A percentile compares a stretch with the other conserved stretches of the same genome.
These are phyloP conservation scores for Dichotomopilus funicola DNA, from an alignment of 2,329 filamentous ascomycete species.

Conservation along the genomic window DNA sequence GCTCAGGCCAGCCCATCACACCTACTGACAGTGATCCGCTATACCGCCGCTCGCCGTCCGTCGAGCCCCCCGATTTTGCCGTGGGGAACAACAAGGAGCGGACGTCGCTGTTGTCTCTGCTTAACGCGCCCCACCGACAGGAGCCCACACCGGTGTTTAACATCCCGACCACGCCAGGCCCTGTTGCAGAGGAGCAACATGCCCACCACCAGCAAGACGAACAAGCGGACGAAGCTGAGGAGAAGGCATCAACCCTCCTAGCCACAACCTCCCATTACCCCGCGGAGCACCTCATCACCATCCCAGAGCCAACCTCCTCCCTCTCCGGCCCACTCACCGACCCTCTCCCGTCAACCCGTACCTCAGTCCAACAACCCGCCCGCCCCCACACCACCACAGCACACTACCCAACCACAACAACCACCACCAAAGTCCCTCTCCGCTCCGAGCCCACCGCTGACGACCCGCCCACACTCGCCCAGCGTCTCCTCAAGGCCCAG, in stretches of 20 bases:
- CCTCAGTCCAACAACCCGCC: conserved; percentile 7
- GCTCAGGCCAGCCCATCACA: conserved; percentile 28
- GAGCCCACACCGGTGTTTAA: conserved; percentile 31
- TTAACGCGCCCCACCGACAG: conserved; percentile 47
- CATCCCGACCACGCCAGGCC: conserved; percentile 39
- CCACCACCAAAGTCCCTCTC: conserved; percentile 45
- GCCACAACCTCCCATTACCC: conserved; percentile 2
- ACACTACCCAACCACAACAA: conserved; percentile 35
- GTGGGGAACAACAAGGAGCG: conserved; percentile 43
- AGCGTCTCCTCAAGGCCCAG: conserved; percentile 34
- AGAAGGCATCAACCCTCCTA: not conserved
- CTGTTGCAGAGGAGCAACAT: conserved; percentile 16
- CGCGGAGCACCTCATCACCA: not conserved
- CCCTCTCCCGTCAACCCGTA: not conserved
- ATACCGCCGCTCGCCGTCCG: conserved; percentile 54
- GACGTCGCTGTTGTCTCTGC: conserved; percentile 54
- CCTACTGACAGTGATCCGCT: conserved; percentile 31
- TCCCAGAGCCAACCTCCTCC: not conserved
- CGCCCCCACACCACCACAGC: conserved; percentile 41
- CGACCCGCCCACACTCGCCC: conserved; percentile 34
- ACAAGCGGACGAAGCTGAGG: not conserved
- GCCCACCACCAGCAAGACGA: conserved; percentile 10
- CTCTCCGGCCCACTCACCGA: conserved; percentile 14
- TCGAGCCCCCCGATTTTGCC: conserved; percentile 56
- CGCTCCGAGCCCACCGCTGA: conserved; percentile 37